Evolutionary conservation across 495 filamentous ascomycete genomes (phyloP).

Genomic region (Talaromyces nanjingensis): DNA sequence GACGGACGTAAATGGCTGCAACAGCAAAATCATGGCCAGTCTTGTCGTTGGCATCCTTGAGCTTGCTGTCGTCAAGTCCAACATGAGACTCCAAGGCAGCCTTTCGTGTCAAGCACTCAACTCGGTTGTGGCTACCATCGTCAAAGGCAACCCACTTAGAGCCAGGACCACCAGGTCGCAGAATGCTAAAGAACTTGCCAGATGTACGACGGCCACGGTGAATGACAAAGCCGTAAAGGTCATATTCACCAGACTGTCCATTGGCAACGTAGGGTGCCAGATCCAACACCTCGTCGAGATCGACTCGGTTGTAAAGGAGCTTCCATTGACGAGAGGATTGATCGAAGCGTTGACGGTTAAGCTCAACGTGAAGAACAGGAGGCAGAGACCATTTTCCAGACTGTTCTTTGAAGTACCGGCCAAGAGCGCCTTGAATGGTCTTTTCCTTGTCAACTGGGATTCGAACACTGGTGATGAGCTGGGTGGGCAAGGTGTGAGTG

Average conservation of each 20-base stretch:
- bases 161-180: slow-evolving; percentile 51
- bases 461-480: slow-evolving; percentile 34
- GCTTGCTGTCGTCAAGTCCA: slow-evolving; percentile 34
- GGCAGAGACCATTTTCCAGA: slow-evolving; percentile 36
- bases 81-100: slow-evolving; percentile 49
- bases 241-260: slow-evolving; percentile 37
- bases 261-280: slow-evolving; percentile 32
- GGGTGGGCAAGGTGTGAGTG: slow-evolving; percentile 28
- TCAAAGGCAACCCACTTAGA: slow-evolving; percentile 55
- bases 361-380: slow-evolving; percentile 49
- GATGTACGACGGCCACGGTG: slow-evolving; percentile 56
- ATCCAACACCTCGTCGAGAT: slow-evolving; percentile 46
- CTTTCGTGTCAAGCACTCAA: slow-evolving; percentile 50
- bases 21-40: slow-evolving; percentile 53
- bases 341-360: slow-evolving; percentile 52
- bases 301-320: slow-evolving; percentile 49
- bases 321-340: slow-evolving; percentile 47
- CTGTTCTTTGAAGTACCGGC: slow-evolving; percentile 24
- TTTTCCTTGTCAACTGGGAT: slow-evolving; percentile 29
- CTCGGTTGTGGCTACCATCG: slow-evolving; percentile 47
- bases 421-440: slow-evolving; percentile 26
- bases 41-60: slow-evolving; percentile 31
- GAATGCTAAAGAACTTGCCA: slow-evolving; percentile 52
- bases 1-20: slow-evolving; percentile 50
- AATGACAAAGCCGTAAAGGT: slow-evolving; percentile 55